These are phyloP conservation scores for Ettlia oleoabundans DNA, from an alignment of 139 green algal genomes.

Conservation along the genomic window DNA sequence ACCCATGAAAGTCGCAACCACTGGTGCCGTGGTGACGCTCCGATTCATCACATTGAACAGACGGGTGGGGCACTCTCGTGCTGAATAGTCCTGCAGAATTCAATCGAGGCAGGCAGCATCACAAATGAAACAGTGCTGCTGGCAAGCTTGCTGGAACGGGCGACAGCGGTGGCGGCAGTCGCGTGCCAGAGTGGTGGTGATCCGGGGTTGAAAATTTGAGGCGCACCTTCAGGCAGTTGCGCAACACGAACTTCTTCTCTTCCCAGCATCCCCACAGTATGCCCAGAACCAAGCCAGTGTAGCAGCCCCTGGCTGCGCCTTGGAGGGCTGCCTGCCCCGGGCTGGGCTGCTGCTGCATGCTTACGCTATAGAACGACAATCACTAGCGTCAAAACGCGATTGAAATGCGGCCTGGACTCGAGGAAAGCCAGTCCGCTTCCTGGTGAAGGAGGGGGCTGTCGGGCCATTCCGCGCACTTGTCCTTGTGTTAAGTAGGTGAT, in stretches of 20 bases:
- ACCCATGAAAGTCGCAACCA: conserved; percentile 13
- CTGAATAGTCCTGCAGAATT: too few species aligned
- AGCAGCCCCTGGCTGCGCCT: background rate
- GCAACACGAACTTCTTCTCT: conserved; percentile 5
- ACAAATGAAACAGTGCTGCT: too few species aligned
- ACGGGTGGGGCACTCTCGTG: background rate
- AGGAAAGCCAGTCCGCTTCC: too few species aligned
- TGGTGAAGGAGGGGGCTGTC: too few species aligned
- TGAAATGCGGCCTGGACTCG: background rate
- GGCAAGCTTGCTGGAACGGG: too few species aligned
- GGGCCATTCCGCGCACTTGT: too few species aligned
- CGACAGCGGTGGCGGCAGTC: too few species aligned
- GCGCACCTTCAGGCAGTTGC: conserved; percentile 12
- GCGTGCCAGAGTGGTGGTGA: too few species aligned
- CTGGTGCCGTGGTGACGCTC: conserved; percentile 1
- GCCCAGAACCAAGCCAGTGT: conserved; percentile 6
- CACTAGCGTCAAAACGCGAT: background rate
- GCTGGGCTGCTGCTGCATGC: background rate
- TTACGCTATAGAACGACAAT: background rate
- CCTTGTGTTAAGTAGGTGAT: too few species aligned
- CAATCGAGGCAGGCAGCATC: too few species aligned
- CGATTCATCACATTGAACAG: conserved; percentile 11
- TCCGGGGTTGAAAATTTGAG: too few species aligned
- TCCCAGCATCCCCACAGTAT: conserved; percentile 9
- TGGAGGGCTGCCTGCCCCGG: background rate